A percentile compares a stretch with the other conserved stretches of the same genome.
These are phyloP conservation scores for Nepenthes alata DNA, from an alignment of 179 eudicot species.

Conservation along the genomic window DNA sequence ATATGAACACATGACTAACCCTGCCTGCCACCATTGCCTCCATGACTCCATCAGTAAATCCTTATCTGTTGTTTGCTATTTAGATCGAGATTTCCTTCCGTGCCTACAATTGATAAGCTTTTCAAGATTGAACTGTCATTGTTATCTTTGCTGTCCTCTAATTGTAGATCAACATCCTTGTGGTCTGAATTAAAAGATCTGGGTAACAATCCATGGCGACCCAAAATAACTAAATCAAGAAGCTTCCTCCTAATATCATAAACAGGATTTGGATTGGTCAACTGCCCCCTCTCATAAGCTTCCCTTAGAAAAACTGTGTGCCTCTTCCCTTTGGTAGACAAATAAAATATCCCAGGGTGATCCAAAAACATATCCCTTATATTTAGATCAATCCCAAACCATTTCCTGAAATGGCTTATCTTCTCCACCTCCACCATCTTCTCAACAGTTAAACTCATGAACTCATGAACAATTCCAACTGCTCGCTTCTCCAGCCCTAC, in stretches of 20 bases:
- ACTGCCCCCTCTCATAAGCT: conserved; percentile 70
- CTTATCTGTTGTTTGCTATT: too few species aligned
- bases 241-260: conserved; percentile 76
- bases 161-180: conserved; percentile 20
- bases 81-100: too few species aligned
- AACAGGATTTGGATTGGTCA: conserved; percentile 64
- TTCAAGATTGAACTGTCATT: conserved; percentile 2
- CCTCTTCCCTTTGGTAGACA: conserved; percentile 76
- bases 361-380: conserved; percentile 83
- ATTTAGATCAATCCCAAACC: conserved; percentile 81
- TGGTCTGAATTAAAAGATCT: conserved; percentile 9
- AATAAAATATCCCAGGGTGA: conserved; percentile 88
- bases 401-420: conserved; percentile 81
- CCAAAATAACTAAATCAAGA: conserved; percentile 58
- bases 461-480: conserved; percentile 78
- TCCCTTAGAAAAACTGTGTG: conserved; percentile 84
- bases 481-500: conserved; percentile 69
- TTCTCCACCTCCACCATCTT: conserved; percentile 93
- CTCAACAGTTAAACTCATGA: conserved; percentile 86
- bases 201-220: conserved; percentile 44
- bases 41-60: too few species aligned
- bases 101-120: neutral
- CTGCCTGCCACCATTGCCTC: too few species aligned
- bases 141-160: conserved; percentile 17
- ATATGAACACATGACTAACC: too few species aligned